Base-by-base conservation (phyloP, 768 basidiomycete genomes). In the Lactarius evosmus region DNA sequence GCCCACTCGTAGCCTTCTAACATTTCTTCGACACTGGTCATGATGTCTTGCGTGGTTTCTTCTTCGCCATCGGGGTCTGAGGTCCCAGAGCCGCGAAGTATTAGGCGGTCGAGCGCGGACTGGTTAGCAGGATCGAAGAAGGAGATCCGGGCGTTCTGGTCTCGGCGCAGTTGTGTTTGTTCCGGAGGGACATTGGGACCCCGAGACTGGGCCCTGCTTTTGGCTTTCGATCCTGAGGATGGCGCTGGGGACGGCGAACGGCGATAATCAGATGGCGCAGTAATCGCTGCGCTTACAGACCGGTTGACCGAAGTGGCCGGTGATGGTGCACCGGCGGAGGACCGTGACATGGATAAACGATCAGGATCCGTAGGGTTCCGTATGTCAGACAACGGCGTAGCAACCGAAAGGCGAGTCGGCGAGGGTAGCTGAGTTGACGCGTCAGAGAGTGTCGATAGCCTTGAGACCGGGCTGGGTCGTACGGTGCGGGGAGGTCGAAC, bases 1-100 rank as follows among this genome's bases (percentile, higher is more conserved):
- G 92, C 88, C 95, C 95, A 98, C 74, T 98, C 97, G 70, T 97
- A 97, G 0, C 97, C 95, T 70, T 99, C 97, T 29, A 99, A 80
- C 93, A 99, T 95, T 73, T 99, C 97, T 72, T 99, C 97, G 2
- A 99, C 94, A 74, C 86, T 97, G 6, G 88, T 79, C 76, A 99
- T 81, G 4, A 92, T 93, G 9, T 88, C 91, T 67, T 92, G 88
- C 12, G 85, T 82, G 61, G 83, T 85, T 69, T 92, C 91, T 58
- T 89, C 88, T 61, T 87, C 87, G 14, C 69, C 71, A 44, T 73
- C 72, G 1, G 61, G 67, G 11, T 68, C 74, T 22, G 64, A 67
- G 30, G 14, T 61, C 67, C 72, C 73, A 2, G 60, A 69, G 29
- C 74, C 73, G 3, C 74, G 76, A 33, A 79, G 79, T 17, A 93